Base-by-base conservation (phyloP, 2,329 filamentous ascomycete species). In the Colletotrichum tropicicola region DNA sequence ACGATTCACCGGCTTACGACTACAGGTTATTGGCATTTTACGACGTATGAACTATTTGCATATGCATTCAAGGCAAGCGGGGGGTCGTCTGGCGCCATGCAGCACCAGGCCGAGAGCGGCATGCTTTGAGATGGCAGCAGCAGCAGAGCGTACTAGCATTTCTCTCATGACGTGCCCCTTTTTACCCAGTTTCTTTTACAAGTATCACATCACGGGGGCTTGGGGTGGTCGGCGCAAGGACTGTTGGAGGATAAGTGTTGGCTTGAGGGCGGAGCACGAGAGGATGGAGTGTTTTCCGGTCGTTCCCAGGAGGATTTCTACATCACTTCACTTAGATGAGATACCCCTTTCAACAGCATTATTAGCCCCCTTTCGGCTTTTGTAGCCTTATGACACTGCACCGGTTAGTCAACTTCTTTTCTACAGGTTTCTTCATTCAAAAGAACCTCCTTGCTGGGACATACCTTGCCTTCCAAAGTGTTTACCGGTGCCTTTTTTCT, bases 291-390 rank as follows among this genome's bases (percentile, higher is more conserved):
- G 41, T 51, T 41, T n/a, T n/a, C n/a, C n/a, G n/a, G n/a, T n/a
- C n/a, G 39, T 52, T 54, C 23, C 27, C 19, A 23, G 55, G 32
- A 55, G 32, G 30, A 60, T 54, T 65, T 70, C 62, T 48, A 60
- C 60, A 41, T 44, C 71, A 71, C 69, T 75, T 74, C 71, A 68
- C 59, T 68, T 78, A 77, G 74, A 77, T 75, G 73, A 77, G 77
- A 82, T 81, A 82, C 79, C 80, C 78, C 71, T 69, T 66, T 54
- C 57, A 44, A 68, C 61, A 56, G 45, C 68, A 27, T 71, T 68
- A 30, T 23, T 47, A 49, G 41, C 25, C 30, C 72, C 59, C 49
- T 44, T 64, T 61, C 61, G 35, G 37, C 30, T 35, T 13, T 3
- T 52, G 12, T 47, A 25, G n/a, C 37, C 21, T 37, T 58, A 52